These are phyloP conservation scores for Cordyceps cicadae DNA, from an alignment of 2,329 filamentous ascomycete genomes.

Conservation along the genomic window DNA sequence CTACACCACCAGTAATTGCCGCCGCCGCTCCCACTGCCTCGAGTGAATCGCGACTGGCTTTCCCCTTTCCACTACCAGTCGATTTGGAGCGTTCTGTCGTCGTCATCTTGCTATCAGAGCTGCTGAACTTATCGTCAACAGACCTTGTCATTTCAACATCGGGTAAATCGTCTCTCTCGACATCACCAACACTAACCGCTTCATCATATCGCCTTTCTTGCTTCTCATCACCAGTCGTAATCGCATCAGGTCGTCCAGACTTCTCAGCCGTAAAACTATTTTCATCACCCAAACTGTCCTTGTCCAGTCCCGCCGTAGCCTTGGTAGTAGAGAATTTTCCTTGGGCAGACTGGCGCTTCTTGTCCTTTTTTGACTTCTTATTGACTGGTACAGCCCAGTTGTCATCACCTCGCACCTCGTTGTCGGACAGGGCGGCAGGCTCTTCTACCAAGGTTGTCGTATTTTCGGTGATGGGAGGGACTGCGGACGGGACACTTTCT, in stretches of 20 bases:
- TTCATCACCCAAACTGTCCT: conserved; percentile 20
- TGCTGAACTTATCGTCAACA: conserved; percentile 11
- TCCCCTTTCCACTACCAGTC: neutral
- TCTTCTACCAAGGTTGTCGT: neutral
- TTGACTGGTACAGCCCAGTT: conserved; percentile 1
- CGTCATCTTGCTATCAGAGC: conserved; percentile 6
- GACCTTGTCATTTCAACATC: conserved; percentile 11
- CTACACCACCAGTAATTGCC: conserved; percentile 22
- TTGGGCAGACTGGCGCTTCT: conserved; percentile 23
- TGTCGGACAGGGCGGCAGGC: neutral
- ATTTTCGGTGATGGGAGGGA: neutral
- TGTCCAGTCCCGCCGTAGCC: conserved; percentile 14
- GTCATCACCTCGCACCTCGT: neutral
- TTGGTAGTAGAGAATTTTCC: neutral
- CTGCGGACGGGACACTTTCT: neutral
- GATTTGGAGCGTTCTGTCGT: neutral
- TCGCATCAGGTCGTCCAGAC: neutral
- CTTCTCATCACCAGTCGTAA: conserved; percentile 8
- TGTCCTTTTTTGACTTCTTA: conserved; percentile 28
- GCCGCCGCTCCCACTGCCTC: conserved; percentile 19
- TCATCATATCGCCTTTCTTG: conserved; percentile 11
- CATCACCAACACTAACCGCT: conserved; percentile 13
- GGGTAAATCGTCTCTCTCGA: conserved; percentile 8
- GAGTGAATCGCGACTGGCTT: neutral
- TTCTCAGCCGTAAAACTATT: conserved; percentile 15